Percentiles rank a stretch among this genome's conserved stretches.
phyloP scores from a whole-genome alignment of 2,329 filamentous ascomycete genomes.

The Coniochaeta prunicola region DNA sequence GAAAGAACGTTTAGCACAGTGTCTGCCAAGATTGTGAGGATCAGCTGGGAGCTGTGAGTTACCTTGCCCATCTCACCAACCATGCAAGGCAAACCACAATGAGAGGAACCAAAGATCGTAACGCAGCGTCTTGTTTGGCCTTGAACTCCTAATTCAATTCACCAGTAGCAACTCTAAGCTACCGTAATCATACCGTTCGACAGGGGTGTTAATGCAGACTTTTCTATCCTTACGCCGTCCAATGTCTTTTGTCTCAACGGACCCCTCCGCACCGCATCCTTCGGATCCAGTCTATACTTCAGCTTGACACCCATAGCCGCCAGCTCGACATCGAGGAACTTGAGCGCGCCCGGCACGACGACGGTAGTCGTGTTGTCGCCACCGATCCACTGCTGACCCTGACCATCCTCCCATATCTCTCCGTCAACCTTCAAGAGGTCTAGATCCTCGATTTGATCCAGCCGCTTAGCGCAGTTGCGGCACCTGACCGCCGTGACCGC shows the following conservation, averaged over 20 bases:
- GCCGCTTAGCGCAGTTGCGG: slow-evolving; percentile 62
- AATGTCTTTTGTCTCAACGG: slow-evolving; percentile 31
- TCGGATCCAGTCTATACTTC: slow-evolving; percentile 64
- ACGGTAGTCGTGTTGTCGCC: slow-evolving; percentile 88
- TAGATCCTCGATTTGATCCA: slow-evolving; percentile 50
- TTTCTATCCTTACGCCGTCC: slow-evolving; percentile 18
- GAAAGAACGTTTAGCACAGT: not conserved
- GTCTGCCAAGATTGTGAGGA: not conserved
- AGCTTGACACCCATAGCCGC: slow-evolving; percentile 94
- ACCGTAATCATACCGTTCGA: not conserved
- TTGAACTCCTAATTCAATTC: not conserved
- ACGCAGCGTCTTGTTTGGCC: not conserved
- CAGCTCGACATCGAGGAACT: slow-evolving; percentile 89
- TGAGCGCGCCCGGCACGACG: slow-evolving; percentile 85
- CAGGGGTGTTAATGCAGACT: slow-evolving; percentile 1
- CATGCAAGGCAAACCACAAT: not conserved
- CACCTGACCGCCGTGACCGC: slow-evolving; percentile 68
- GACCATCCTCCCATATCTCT: slow-evolving; percentile 88
- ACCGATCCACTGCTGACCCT: slow-evolving; percentile 76
- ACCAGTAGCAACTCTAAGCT: not conserved
- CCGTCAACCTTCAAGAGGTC: slow-evolving; percentile 52
- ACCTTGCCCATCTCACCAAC: not conserved
- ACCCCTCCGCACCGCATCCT: slow-evolving; percentile 56
- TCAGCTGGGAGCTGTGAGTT: not conserved
- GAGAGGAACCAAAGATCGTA: not conserved